Conservation (phyloP, 208 protist genomes). For the Tritrichomonas musculus region DNA sequence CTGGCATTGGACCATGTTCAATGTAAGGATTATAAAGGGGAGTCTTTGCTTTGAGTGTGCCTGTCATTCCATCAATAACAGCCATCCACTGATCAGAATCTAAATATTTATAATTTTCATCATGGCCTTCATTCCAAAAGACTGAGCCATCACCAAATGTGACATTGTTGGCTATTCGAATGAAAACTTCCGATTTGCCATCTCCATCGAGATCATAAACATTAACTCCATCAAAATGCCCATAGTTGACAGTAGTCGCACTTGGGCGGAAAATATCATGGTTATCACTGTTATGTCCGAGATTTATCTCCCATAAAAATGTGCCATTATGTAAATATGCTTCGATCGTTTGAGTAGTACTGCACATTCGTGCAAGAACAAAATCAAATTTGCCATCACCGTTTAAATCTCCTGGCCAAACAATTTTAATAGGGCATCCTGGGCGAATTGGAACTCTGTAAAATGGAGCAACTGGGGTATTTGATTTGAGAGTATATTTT, state of each 20-base stretch:
- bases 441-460: not conserved
- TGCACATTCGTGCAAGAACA: not conserved
- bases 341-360: not conserved
- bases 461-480: not conserved
- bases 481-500: not conserved
- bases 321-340: constrained; percentile 1
- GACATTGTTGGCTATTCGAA: not conserved
- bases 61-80: not conserved
- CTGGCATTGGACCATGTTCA: not conserved
- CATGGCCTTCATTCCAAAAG: not conserved
- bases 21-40: not conserved
- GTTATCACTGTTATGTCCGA: not conserved
- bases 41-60: not conserved
- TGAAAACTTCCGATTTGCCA: not conserved
- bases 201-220: not conserved
- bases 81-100: not conserved
- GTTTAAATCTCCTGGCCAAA: not conserved
- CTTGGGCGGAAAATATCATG: not conserved
- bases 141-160: not conserved
- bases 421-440: not conserved
- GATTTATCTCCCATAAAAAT: not conserved
- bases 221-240: not conserved
- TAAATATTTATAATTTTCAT: too few species aligned
- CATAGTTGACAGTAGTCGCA: not conserved
- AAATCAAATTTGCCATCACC: constrained; percentile 29